Conservation (phyloP, 805 yeast genomes). For the Komagataella kurtzmanii region DNA sequence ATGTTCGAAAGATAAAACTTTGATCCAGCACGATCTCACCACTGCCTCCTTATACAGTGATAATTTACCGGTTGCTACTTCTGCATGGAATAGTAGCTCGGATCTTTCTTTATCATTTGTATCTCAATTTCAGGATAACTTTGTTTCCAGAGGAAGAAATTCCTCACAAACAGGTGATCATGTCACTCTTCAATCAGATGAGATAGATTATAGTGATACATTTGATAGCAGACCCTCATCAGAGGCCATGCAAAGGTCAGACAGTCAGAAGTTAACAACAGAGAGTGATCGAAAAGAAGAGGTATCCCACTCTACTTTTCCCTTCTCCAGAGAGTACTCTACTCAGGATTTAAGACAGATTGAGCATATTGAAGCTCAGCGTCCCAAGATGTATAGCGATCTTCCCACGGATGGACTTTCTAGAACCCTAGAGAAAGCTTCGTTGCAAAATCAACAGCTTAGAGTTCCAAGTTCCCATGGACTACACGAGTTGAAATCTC, state of each 20-base stretch:
- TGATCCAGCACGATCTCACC: slow-evolving; percentile 34
- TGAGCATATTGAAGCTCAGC: not conserved
- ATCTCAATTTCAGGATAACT: not conserved
- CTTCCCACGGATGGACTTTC: not conserved
- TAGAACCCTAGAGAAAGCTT: not conserved
- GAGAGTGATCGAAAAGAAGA: not conserved
- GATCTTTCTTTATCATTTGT: not conserved
- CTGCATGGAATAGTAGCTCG: slow-evolving; percentile 39
- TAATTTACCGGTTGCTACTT: slow-evolving; percentile 34
- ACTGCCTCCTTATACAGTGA: slow-evolving; percentile 30
- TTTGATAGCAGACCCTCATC: not conserved
- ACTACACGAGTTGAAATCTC: not conserved
- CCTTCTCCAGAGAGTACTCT: not conserved
- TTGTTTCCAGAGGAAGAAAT: not conserved
- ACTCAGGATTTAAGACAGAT: not conserved
- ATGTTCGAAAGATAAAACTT: slow-evolving; percentile 33
- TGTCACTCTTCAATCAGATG: not conserved
- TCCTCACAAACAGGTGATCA: not conserved
- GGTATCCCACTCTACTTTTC: not conserved
- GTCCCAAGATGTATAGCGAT: not conserved
- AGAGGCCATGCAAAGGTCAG: not conserved
- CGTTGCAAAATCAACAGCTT: not conserved
- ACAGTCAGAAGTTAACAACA: not conserved
- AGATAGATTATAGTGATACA: not conserved
- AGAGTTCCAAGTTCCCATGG: not conserved